These are phyloP conservation scores for Phanerodontia chrysosporium DNA, from an alignment of 768 basidiomycete genomes.

Conservation along the genomic window DNA sequence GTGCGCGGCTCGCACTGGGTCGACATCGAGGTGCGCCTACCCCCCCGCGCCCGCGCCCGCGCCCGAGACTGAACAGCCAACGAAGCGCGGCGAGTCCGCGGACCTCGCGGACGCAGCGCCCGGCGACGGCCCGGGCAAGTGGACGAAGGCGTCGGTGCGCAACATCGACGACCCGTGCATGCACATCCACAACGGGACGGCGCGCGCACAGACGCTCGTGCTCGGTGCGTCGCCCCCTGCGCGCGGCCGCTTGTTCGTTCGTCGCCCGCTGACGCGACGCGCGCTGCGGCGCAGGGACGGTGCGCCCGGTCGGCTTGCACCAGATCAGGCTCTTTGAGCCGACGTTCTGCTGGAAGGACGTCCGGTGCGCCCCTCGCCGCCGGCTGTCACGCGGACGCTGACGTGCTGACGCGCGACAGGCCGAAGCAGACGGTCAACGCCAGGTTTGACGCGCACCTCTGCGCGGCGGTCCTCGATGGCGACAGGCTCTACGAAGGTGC, in stretches of 20 bases:
- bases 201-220: not conserved
- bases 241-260: too few relatives aligned
- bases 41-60: not conserved
- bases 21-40: not conserved
- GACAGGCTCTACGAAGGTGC: not conserved
- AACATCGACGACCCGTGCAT: conserved; percentile 2
- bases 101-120: not conserved
- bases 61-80: not conserved
- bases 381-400: not conserved
- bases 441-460: conserved; percentile 1
- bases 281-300: not conserved
- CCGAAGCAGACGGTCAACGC: not conserved
- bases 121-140: not conserved
- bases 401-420: not conserved
- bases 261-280: not conserved
- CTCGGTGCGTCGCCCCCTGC: not conserved
- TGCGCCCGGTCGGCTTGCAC: not conserved
- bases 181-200: conserved; percentile 4
- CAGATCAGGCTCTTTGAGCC: conserved; percentile 2
- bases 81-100: conserved; percentile 1
- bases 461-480: not conserved
- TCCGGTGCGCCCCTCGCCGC: not conserved
- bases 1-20: not conserved
- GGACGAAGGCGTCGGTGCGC: not conserved
- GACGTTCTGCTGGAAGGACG: conserved; percentile 2